Conservation (phyloP, 352 stramenopile genomes). For the Phytophthora agathidicida region DNA sequence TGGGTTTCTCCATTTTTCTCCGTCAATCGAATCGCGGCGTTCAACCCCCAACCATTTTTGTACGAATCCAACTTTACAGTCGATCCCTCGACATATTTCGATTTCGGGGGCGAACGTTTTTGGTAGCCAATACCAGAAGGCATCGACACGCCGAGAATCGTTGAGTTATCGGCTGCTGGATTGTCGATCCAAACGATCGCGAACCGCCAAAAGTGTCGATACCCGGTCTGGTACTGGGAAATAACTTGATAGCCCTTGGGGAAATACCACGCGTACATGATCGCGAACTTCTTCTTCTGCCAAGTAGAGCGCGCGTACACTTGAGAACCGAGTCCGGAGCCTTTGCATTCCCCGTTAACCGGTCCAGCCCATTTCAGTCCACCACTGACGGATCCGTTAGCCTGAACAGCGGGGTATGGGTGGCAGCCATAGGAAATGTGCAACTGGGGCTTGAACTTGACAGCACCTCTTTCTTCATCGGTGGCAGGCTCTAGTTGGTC, state of each 20-base stretch:
- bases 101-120: background rate
- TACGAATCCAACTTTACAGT: background rate
- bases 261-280: slow-evolving; percentile 1
- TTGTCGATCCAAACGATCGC: slow-evolving; percentile 40
- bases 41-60: no score
- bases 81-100: background rate
- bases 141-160: background rate
- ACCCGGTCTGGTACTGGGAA: slow-evolving; percentile 4
- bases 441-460: background rate
- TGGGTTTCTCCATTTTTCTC: no score
- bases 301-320: background rate
- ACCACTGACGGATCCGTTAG: background rate
- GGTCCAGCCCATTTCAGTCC: background rate
- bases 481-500: background rate
- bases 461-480: background rate
- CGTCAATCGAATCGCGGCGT: no score
- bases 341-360: background rate
- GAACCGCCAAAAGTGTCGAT: slow-evolving; percentile 41
- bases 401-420: background rate
- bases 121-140: background rate
- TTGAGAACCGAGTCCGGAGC: background rate
- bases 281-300: background rate
- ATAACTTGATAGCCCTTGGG: background rate
- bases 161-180: slow-evolving; percentile 9
- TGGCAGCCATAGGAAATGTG: background rate